These are phyloP conservation scores for Cladophialophora chaetospira DNA, from an alignment of 2,329 filamentous ascomycete genomes.

Conservation along the genomic window DNA sequence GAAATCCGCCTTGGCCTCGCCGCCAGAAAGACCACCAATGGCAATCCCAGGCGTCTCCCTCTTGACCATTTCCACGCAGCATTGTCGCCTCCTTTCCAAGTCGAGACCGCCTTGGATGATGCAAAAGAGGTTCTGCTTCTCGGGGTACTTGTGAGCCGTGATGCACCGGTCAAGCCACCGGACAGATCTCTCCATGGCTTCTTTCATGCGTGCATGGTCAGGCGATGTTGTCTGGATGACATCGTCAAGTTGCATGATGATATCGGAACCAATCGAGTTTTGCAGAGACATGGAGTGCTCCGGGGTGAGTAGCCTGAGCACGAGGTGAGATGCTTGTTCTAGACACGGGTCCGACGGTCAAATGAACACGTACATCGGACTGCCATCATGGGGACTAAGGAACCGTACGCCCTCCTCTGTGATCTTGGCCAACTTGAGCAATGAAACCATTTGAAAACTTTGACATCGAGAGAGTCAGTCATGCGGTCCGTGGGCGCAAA, in stretches of 20 bases:
- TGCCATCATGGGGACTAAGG: constrained; percentile 91
- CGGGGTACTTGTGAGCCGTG: constrained; percentile 78
- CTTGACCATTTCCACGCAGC: constrained; percentile 82
- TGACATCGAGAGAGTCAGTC: constrained; percentile 34
- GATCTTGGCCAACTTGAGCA: constrained; percentile 87
- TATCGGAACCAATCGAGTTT: constrained; percentile 96
- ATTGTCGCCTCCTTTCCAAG: constrained; percentile 78
- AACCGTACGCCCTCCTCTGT: constrained; percentile 96
- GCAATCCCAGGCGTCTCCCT: constrained; percentile 94
- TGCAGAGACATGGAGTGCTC: constrained; percentile 96
- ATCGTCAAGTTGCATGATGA: constrained; percentile 99
- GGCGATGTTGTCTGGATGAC: constrained; percentile 95
- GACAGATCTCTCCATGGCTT: constrained; percentile 92
- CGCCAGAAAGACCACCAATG: constrained; percentile 90
- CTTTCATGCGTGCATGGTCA: constrained; percentile 80
- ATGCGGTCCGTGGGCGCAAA: neutral
- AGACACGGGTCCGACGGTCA: neutral
- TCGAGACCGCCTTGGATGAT: constrained; percentile 97
- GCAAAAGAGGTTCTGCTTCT: constrained; percentile 90
- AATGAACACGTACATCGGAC: constrained; percentile 67
- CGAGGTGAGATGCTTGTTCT: neutral
- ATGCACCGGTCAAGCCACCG: constrained; percentile 97
- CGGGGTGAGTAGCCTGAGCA: constrained; percentile 74
- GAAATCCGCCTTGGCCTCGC: constrained; percentile 90
- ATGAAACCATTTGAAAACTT: constrained; percentile 98